Evolutionary conservation across 768 basidiomycete species (phyloP).

Genomic region (Serendipita indica): DNA sequence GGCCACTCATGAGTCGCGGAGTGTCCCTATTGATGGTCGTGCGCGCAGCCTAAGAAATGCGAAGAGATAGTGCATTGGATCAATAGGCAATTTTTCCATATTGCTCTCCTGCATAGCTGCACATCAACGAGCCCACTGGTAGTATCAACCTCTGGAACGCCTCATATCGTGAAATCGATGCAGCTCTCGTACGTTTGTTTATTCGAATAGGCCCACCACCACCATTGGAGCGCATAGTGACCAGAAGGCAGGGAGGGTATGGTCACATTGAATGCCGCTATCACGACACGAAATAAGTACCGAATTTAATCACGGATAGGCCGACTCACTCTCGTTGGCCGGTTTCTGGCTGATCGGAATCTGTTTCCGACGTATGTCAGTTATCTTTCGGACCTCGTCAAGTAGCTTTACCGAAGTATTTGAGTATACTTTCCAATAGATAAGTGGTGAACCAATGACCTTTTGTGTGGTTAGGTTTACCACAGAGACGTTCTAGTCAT

Average conservation of each 20-base stretch:
- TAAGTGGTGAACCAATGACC: neutral
- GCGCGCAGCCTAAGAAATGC: too few species aligned
- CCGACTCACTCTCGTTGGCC: constrained; percentile 8
- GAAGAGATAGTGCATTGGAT: too few species aligned
- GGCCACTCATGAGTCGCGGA: too few species aligned
- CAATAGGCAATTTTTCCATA: too few species aligned
- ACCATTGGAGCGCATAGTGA: constrained; percentile 9
- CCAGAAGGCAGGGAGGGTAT: neutral
- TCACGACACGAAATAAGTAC: neutral
- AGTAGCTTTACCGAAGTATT: neutral
- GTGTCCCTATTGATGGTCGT: too few species aligned
- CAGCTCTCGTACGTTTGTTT: constrained; percentile 11
- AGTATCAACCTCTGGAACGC: too few species aligned
- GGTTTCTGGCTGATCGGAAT: neutral
- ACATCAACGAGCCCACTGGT: too few species aligned
- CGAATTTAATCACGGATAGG: neutral
- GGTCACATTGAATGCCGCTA: constrained; percentile 9
- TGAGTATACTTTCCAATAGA: constrained; percentile 7
- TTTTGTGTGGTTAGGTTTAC: constrained; percentile 7
- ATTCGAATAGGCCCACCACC: constrained; percentile 6
- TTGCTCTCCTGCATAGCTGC: too few species aligned
- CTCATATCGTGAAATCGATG: constrained; percentile 6
- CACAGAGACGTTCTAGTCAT: constrained; percentile 9
- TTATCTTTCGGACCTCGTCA: neutral
- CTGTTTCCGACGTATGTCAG: neutral